Evolutionary conservation across 129 eudicot genomes (phyloP), one percentile per base, ranked within the genome.

Genomic region (Tagetes erecta): DNA sequence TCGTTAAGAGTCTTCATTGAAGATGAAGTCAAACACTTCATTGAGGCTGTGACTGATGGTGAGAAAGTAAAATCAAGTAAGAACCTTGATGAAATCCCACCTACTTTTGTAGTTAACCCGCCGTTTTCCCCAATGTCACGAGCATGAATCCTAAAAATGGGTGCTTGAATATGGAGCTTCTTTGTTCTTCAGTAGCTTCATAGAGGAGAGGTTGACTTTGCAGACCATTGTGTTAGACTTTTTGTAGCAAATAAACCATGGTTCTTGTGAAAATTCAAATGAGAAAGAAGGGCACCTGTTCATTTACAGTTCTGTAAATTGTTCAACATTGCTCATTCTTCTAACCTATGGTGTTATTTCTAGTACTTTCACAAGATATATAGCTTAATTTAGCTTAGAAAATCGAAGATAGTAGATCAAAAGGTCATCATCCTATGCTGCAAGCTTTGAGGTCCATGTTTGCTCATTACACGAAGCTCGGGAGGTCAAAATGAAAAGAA

Each of bases 61-160:
- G 95, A 90, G 72, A 95, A 90, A 67, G 83, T 80, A 50, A 69
- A 71, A 81, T 44, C 73, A 58, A 65, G 75, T 68, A 87, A 86
- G 53, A 79, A 78, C 78, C 70, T 79, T 73, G 94, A 72, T 73
- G 88, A 79, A 73, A 82, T 64, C 56, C 70, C 78, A 55, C 86
- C 70, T 65, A 86, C 88, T 74, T 92, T 89, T 78, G 83, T 85
- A 38, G 82, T 92, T 80, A 89, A 89, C 60, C 96, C 96, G 9
- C 96, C 97, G 3, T 90, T 92, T 81, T 92, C 98, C 68, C 98
- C 98, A 67, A 92, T 92, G 70, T 82, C 95, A 65, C 88, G 98
- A 39, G 98, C 86, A 75, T 92, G 83, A 75, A 50, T 35, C 73
- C 64, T 40, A 38, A 30, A 68, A 35, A 45, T 8, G 12, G 70